phyloP scores from a whole-genome alignment of 768 basidiomycete genomes.

The Mycena crocata region DNA sequence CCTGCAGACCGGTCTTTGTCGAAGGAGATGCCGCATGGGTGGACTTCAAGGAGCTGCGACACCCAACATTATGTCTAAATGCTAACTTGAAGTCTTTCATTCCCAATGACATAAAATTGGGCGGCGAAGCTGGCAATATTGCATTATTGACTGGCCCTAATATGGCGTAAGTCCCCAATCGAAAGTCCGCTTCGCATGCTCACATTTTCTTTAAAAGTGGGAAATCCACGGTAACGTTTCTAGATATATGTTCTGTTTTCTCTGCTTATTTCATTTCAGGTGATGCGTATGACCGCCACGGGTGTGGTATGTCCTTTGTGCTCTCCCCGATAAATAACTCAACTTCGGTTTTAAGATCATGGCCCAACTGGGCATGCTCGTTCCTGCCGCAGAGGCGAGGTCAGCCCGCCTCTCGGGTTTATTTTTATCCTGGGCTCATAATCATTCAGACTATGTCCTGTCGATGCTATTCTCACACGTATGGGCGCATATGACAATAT shows the following conservation, averaged over 20 bases:
- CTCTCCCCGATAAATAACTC: not conserved
- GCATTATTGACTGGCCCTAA: constrained; percentile 91
- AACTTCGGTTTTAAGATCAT: constrained; percentile 66
- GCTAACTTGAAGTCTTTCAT: constrained; percentile 81
- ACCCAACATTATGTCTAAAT: constrained; percentile 85
- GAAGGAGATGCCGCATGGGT: constrained; percentile 83
- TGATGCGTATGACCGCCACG: constrained; percentile 96
- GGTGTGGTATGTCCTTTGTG: constrained; percentile 73
- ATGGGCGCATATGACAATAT: constrained; percentile 99
- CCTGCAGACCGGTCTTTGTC: constrained; percentile 91
- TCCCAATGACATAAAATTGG: constrained; percentile 91
- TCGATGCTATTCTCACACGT: constrained; percentile 92
- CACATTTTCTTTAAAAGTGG: constrained; percentile 55
- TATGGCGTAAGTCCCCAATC: constrained; percentile 74
- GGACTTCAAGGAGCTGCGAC: constrained; percentile 90
- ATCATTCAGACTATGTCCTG: constrained; percentile 76
- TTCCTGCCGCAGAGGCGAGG: constrained; percentile 88
- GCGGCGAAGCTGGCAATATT: constrained; percentile 79
- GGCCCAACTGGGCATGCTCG: constrained; percentile 96
- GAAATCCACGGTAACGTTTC: constrained; percentile 72
- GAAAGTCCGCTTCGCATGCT: not conserved
- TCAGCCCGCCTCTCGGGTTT: constrained; percentile 44
- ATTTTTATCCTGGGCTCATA: constrained; percentile 9
- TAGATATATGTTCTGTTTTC: not conserved
- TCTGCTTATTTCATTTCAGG: constrained; percentile 48